Conservation (phyloP, 768 basidiomycete genomes). For the Podaxis rugospora region DNA sequence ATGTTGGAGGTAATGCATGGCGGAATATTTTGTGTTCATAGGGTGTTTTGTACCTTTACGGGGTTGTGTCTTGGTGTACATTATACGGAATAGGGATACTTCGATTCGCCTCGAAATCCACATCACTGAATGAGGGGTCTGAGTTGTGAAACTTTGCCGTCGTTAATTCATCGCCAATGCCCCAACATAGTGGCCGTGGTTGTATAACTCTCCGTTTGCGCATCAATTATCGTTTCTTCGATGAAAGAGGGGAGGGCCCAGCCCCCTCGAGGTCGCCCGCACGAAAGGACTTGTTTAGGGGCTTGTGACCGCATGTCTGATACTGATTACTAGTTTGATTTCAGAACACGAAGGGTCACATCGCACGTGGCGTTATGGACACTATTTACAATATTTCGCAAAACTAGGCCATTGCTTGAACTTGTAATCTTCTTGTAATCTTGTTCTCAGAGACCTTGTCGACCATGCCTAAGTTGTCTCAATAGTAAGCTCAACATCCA, state of each 20-base stretch:
- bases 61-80: background rate
- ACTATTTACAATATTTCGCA: background rate
- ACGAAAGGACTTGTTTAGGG: too few species aligned
- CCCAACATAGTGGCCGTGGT: too few species aligned
- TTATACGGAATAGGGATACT: background rate
- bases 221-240: too few species aligned
- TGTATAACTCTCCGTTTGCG: too few species aligned
- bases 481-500: constrained; percentile 38
- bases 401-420: background rate
- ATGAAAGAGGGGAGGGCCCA: too few species aligned
- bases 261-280: too few species aligned
- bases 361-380: background rate
- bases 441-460: background rate
- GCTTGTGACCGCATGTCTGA: background rate
- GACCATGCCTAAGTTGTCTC: constrained; percentile 39
- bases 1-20: constrained; percentile 70
- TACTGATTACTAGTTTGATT: background rate
- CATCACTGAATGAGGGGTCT: background rate
- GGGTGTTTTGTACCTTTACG: background rate
- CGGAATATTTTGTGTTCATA: constrained; percentile 42
- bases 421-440: background rate
- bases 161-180: too few species aligned
- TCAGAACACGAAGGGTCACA: background rate
- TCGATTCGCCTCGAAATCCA: background rate
- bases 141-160: background rate